Evolutionary conservation across 257 asterid genomes (phyloP), one percentile per base, ranked within the genome.

Genomic region (Solanum chilense): DNA sequence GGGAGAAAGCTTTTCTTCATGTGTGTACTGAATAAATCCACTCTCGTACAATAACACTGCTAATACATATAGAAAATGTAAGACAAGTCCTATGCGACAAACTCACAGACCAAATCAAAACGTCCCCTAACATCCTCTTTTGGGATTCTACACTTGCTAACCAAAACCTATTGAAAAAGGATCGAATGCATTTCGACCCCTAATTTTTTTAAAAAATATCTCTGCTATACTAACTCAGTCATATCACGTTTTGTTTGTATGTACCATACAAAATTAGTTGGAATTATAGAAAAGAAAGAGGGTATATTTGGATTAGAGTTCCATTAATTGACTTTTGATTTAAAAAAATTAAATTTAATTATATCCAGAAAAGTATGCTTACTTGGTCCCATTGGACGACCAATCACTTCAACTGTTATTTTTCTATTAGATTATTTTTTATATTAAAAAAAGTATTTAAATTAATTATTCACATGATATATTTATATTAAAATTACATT

Each of bases 351-450:
- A 44, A 13, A 86, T n/a, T n/a, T n/a, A 89, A 8, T 6, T 49
- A 47, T 27, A 47, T 80, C 68, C 58, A 45, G 88, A 89, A 90
- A 86, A 85, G 89, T 88, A 88, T 58, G 80, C 90, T 56, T 47
- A 89, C 90, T 86, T 86, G 92, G 88, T 88, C 20, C 68, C 85
- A 80, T 47, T 80, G 64, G 5, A 47, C 6, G 15, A 14, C 66
- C 41, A 56, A 35, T 35, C 39, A 35, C 7, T 35, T 5, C 39
- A 35, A 35, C 39, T 5, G 7, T 35, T 5, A 35, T 35, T 35
- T 35, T 35, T 35, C 39, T 5, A 35, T 35, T 35, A 35, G 39
- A 35, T 1, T 35, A 31, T 35, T 35, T 35, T 35, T 35, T 33
- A 33, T 33, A 33, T 3, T 33, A 33, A 35, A 35, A 35, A 35